Evolutionary conservation across 1,284 basidiomycete genomes (phyloP).

Genomic region (Cutaneotrichosporon cyanovorans): DNA sequence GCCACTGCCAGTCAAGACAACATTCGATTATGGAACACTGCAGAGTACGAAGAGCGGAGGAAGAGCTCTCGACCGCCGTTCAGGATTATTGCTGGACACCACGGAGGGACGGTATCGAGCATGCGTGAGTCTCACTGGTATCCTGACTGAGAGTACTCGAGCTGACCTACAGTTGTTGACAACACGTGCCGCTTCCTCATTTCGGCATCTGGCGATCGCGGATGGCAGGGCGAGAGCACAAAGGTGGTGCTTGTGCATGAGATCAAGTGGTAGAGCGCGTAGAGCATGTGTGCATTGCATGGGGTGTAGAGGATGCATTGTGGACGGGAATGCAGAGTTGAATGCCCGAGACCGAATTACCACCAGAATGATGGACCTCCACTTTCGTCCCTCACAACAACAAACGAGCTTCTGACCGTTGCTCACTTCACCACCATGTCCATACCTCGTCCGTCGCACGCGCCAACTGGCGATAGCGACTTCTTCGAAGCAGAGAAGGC

Average conservation of each 20-base stretch:
- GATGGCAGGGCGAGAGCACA: conserved; percentile 84
- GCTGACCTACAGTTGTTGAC: conserved; percentile 63
- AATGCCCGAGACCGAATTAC: too few species aligned
- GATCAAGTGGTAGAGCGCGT: conserved; percentile 52
- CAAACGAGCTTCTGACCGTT: too few species aligned
- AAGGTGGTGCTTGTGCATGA: conserved; percentile 83
- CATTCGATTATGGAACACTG: conserved; percentile 86
- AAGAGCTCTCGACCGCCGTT: conserved; percentile 59
- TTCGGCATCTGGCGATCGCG: conserved; percentile 86
- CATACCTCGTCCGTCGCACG: too few species aligned
- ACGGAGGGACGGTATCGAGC: conserved; percentile 84
- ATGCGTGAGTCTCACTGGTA: conserved; percentile 57
- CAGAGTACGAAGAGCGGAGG: conserved; percentile 61
- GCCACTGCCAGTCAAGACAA: conserved; percentile 90
- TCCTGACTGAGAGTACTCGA: neutral
- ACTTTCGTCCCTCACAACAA: too few species aligned
- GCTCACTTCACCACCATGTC: too few species aligned
- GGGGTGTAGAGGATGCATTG: too few species aligned
- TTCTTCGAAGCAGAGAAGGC: conserved; percentile 44
- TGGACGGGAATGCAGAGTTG: too few species aligned
- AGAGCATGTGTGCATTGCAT: too few species aligned
- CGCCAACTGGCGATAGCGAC: neutral
- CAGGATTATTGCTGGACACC: conserved; percentile 93
- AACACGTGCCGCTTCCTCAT: conserved; percentile 75
- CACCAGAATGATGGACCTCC: too few species aligned